These are phyloP conservation scores for Vanrija sp. DNA, from an alignment of 1,284 basidiomycete species.

Conservation along the genomic window DNA sequence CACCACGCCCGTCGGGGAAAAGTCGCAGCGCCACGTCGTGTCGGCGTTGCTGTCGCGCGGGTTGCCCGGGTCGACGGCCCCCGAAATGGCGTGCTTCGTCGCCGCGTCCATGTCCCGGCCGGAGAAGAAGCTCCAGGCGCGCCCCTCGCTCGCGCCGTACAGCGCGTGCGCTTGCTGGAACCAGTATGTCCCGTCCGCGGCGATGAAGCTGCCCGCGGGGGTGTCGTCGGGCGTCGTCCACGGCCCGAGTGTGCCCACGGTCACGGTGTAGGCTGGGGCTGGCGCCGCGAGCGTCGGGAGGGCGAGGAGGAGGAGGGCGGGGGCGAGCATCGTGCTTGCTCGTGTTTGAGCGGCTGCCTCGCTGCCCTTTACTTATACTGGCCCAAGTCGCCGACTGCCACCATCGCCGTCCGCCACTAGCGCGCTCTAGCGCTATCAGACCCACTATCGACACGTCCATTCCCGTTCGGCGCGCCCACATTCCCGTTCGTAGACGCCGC, in stretches of 20 bases:
- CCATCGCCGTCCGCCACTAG: too few relatives aligned
- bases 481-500: too few relatives aligned
- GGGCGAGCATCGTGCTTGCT: too few relatives aligned
- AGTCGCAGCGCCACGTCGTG: slow-evolving; percentile 16
- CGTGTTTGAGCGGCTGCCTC: too few relatives aligned
- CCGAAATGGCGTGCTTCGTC: background rate
- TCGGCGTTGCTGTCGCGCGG: slow-evolving; percentile 9
- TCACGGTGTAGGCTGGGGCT: background rate
- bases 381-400: too few relatives aligned
- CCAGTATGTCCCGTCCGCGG: slow-evolving; percentile 12
- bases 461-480: too few relatives aligned
- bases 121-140: slow-evolving; percentile 8
- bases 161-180: slow-evolving; percentile 4
- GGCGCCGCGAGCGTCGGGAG: background rate
- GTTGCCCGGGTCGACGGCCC: slow-evolving; percentile 6
- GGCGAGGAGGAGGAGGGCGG: background rate
- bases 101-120: slow-evolving; percentile 6
- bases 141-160: slow-evolving; percentile 1
- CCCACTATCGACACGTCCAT: too few relatives aligned
- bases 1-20: slow-evolving; percentile 4
- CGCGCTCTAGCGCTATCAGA: too few relatives aligned
- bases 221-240: slow-evolving; percentile 12
- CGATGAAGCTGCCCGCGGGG: slow-evolving; percentile 3
- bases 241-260: background rate
- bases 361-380: too few relatives aligned